Percentiles rank a stretch among this genome's conserved stretches.
Conservation (phyloP, 1,284 basidiomycete species). For the Boletus nobilissimus region DNA sequence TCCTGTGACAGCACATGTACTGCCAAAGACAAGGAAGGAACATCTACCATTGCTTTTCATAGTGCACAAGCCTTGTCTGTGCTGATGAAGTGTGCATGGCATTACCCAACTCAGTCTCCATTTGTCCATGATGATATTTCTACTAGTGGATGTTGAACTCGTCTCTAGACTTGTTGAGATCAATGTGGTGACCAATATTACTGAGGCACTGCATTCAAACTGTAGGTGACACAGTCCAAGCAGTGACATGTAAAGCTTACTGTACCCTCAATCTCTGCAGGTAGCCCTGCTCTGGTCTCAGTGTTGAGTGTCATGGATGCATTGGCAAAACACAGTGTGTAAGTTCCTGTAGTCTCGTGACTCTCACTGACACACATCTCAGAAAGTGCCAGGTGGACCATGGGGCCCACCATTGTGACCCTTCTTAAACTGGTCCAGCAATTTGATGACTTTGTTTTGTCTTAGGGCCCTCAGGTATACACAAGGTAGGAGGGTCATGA, state of each 20-base stretch:
- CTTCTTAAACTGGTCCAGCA: constrained; percentile 37
- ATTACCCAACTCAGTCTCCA: not conserved
- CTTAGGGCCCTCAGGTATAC: constrained; percentile 20
- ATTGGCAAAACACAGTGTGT: constrained; percentile 35
- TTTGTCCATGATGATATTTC: constrained; percentile 2
- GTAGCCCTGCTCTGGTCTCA: constrained; percentile 36
- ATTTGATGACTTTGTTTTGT: constrained; percentile 43
- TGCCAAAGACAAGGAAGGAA: constrained; percentile 31
- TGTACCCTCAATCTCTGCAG: constrained; percentile 16
- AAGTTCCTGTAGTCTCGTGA: not conserved
- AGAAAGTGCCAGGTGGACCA: constrained; percentile 23
- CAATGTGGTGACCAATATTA: constrained; percentile 35
- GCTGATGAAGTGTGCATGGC: constrained; percentile 38
- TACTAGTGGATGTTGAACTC: constrained; percentile 31
- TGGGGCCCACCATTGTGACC: constrained; percentile 26
- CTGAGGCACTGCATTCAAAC: constrained; percentile 28
- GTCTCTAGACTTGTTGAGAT: constrained; percentile 30
- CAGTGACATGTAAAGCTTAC: not conserved
- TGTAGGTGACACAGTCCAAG: constrained; percentile 25
- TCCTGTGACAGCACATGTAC: constrained; percentile 32
- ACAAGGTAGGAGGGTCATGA: not conserved
- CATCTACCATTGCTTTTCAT: constrained; percentile 38
- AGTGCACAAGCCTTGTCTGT: constrained; percentile 44
- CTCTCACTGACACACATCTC: not conserved
- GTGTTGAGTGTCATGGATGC: constrained; percentile 35